A percentile compares a stretch with the other conserved stretches of the same genome.
These are phyloP conservation scores for Mortierella sp. DNA, from an alignment of 371 early-diverging fungal species.

Conservation along the genomic window DNA sequence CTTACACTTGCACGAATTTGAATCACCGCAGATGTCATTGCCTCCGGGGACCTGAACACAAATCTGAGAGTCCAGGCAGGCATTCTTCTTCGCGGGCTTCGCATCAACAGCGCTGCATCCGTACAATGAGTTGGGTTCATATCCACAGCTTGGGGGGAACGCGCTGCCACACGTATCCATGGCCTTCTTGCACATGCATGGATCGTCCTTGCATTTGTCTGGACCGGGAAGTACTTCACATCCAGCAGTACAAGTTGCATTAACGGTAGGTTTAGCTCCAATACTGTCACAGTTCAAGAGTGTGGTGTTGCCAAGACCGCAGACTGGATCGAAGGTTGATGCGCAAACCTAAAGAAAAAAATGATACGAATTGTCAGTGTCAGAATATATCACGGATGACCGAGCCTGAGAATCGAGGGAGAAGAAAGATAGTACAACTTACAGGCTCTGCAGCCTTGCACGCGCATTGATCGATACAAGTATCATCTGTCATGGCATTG, in stretches of 20 bases:
- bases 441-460: conserved; percentile 9
- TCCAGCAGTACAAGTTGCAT: background rate
- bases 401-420: too few species aligned
- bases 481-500: background rate
- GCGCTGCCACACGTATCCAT: conserved; percentile 1
- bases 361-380: too few species aligned
- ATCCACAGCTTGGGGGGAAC: conserved; percentile 1
- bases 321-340: conserved; percentile 3
- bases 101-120: conserved; percentile 2
- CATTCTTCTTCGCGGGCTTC: background rate
- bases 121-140: background rate
- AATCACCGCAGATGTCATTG: background rate
- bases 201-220: conserved; percentile 3
- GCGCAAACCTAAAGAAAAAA: background rate
- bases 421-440: background rate
- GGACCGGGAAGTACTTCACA: background rate
- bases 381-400: too few species aligned
- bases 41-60: background rate
- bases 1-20: conserved; percentile 1
- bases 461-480: conserved; percentile 16
- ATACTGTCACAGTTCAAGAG: background rate
- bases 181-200: conserved; percentile 1
- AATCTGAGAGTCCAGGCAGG: background rate
- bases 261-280: background rate
- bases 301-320: conserved; percentile 2